Percentiles rank a stretch among this genome's conserved stretches.
Evolutionary conservation across 169 alveolate genomes (phyloP).

Genomic region (Eimeria brunetti): DNA sequence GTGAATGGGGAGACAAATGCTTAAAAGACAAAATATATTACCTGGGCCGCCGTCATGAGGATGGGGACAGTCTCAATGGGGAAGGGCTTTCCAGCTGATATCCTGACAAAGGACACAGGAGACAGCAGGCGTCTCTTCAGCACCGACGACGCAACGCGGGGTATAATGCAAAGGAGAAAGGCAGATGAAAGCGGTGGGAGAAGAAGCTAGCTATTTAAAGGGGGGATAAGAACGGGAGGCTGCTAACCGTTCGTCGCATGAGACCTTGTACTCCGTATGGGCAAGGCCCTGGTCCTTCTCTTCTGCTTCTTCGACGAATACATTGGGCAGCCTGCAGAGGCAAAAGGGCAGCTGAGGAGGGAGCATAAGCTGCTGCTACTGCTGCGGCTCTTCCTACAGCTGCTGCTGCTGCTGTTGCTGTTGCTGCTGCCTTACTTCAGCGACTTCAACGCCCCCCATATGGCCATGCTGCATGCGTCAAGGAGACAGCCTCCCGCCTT

Average conservation of each 20-base stretch:
- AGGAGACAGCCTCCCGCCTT: slow-evolving; percentile 62
- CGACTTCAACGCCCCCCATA: slow-evolving; percentile 49
- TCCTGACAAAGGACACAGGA: neutral
- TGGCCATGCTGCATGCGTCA: slow-evolving; percentile 59
- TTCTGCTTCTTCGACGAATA: slow-evolving; percentile 36
- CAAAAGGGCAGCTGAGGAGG: neutral
- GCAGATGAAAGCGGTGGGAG: neutral
- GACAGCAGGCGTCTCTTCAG: neutral
- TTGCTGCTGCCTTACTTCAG: slow-evolving; percentile 30
- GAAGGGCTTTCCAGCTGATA: slow-evolving; percentile 37
- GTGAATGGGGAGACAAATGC: too few relatives aligned
- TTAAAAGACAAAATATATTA: neutral
- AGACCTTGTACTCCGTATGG: slow-evolving; percentile 21
- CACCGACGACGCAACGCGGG: neutral
- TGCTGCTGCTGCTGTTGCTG: slow-evolving; percentile 8
- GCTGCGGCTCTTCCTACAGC: neutral
- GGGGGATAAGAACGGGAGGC: neutral
- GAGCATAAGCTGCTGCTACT: neutral
- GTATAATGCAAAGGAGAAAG: neutral
- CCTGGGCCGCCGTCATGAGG: slow-evolving; percentile 63
- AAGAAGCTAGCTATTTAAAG: neutral
- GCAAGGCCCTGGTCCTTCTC: slow-evolving; percentile 74
- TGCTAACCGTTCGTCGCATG: slow-evolving; percentile 64
- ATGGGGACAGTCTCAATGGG: slow-evolving; percentile 62
- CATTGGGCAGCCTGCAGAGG: slow-evolving; percentile 29